Conservation (phyloP, 805 yeast genomes). For the Cyberlindnera misumaiensis region DNA sequence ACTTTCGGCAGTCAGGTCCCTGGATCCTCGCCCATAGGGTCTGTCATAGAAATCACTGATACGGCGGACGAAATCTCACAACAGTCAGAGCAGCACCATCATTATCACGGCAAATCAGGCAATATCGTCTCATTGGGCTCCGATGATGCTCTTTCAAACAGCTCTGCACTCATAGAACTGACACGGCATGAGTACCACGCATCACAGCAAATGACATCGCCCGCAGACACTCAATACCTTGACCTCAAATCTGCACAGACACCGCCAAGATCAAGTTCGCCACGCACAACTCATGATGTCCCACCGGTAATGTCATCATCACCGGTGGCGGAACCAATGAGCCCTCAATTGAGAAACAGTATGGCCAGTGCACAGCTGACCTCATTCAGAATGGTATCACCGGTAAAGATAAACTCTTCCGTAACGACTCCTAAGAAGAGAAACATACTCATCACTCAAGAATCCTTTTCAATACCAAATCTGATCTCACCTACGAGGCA, state of each 20-base stretch:
- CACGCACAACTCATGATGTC: neutral
- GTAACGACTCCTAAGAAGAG: conserved; percentile 13
- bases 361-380: conserved; percentile 20
- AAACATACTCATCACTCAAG: conserved; percentile 10
- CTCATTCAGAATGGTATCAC: conserved; percentile 21
- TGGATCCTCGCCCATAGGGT: conserved; percentile 17
- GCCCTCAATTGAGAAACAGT: neutral
- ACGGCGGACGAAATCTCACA: neutral
- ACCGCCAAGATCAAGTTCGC: conserved; percentile 1
- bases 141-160: neutral
- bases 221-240: neutral
- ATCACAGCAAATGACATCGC: conserved; percentile 5
- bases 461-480: conserved; percentile 17
- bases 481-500: neutral
- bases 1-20: conserved; percentile 5
- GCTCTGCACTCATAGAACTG: conserved; percentile 10
- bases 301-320: conserved; percentile 5
- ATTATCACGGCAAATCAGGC: neutral
- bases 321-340: conserved; percentile 1
- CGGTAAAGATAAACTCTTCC: conserved; percentile 10
- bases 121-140: conserved; percentile 4
- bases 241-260: conserved; percentile 12
- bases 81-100: neutral
- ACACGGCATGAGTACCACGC: conserved; percentile 10
- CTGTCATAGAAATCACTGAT: conserved; percentile 9